Percentiles rank a stretch among this genome's conserved stretches.
Conservation (phyloP, 768 basidiomycete species). For the Boletus coccyginus region DNA sequence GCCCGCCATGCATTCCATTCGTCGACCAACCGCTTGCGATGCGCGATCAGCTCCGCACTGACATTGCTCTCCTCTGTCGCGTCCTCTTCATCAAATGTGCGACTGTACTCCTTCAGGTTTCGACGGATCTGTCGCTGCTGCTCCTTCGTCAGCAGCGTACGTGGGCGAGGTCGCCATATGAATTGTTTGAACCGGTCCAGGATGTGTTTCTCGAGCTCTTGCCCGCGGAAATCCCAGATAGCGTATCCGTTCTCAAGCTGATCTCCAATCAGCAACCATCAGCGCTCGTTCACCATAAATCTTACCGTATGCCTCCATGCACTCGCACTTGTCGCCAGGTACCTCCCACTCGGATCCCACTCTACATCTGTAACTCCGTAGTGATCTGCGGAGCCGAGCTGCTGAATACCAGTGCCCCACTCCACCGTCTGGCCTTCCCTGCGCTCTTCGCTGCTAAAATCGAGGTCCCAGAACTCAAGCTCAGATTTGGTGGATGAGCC, state of each 20-base stretch:
- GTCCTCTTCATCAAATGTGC: conserved; percentile 94
- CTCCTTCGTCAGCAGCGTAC: conserved; percentile 81
- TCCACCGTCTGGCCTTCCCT: conserved; percentile 53
- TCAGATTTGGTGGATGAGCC: conserved; percentile 95
- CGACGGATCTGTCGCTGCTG: conserved; percentile 83
- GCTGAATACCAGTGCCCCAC: conserved; percentile 84
- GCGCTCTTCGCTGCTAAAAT: conserved; percentile 69
- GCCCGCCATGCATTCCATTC: conserved; percentile 99
- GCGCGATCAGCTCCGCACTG: conserved; percentile 88
- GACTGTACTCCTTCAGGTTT: conserved; percentile 89
- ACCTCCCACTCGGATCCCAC: conserved; percentile 97
- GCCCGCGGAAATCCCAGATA: conserved; percentile 98
- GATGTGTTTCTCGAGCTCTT: conserved; percentile 85
- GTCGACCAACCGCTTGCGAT: conserved; percentile 87
- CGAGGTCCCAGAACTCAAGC: conserved; percentile 98
- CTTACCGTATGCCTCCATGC: conserved; percentile 92
- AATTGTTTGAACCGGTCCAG: conserved; percentile 98
- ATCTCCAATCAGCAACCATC: conserved; percentile 8
- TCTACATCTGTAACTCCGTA: conserved; percentile 97
- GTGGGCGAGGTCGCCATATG: conserved; percentile 96
- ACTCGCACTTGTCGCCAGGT: conserved; percentile 89
- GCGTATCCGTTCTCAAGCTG: conserved; percentile 96
- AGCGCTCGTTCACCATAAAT: conserved; percentile 4
- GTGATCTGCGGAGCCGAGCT: conserved; percentile 85
- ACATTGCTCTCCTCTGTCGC: conserved; percentile 93